Conservation (phyloP, 2,329 filamentous ascomycete genomes). For the Aspergillus alliaceus region DNA sequence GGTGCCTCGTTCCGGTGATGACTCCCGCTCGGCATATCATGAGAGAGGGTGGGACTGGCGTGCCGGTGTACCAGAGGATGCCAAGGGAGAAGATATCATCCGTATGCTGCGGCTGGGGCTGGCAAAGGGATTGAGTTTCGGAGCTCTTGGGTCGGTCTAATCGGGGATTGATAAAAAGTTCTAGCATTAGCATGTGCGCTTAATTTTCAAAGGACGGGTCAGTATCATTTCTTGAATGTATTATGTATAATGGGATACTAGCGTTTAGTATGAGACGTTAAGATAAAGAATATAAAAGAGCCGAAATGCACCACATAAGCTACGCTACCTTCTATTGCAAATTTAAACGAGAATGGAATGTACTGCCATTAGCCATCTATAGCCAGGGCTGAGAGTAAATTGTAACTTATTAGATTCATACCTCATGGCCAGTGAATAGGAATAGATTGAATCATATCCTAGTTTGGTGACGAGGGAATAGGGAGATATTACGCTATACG, state of each 20-base stretch:
- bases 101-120: constrained; percentile 69
- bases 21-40: constrained; percentile 27
- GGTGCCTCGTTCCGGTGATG: constrained; percentile 31
- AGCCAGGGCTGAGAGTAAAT: too few relatives aligned
- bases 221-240: neutral
- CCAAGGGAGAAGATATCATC: constrained; percentile 69
- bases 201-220: neutral
- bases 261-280: neutral
- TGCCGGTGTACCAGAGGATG: constrained; percentile 55
- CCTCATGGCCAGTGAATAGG: neutral
- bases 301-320: neutral
- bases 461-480: too few relatives aligned
- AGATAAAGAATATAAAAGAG: neutral
- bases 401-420: too few relatives aligned
- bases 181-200: neutral
- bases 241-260: constrained; percentile 1
- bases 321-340: neutral
- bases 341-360: neutral
- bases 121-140: constrained; percentile 64
- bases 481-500: neutral
- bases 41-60: constrained; percentile 74
- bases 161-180: neutral
- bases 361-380: too few relatives aligned
- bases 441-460: neutral
- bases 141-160: constrained; percentile 31